Evolutionary conservation across 1,139 yeast genomes (phyloP), one percentile per base, ranked within the genome.

Genomic region (Yamadazyma friedrichii): DNA sequence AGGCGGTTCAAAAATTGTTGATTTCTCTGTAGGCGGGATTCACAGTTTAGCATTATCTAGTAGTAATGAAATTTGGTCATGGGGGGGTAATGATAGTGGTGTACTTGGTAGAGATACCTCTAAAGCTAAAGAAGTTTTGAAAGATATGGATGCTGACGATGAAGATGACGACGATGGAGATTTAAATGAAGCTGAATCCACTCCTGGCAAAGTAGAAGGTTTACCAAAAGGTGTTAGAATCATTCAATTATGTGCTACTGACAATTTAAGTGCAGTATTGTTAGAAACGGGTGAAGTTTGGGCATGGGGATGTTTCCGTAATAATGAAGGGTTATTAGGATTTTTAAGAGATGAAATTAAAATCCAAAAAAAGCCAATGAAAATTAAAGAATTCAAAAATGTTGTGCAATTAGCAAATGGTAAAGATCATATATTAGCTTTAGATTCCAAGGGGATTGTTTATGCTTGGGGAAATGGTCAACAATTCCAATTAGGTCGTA

Each of bases 391-490:
- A 42, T 72, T 88, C 41, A 78, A 75, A 47, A 79, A 86, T 40
- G 80, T 88, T 42, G 89, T 85, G n/a, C 94, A 88, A 56, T 64
- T 93, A 43, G 96, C 95, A 2, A 80, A 85, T 1, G 99, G 99
- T 35, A 91, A 91, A 59, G 98, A 93, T 60, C 98, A 93, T 58
- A 61, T 93, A 35, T 62, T 93, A 37, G 94, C 95, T 15, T 70
- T 94, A 37, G 96, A 91, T 58, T 70, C 78, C 20, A 83, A 80
- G 55, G 98, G 98, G 41, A 75, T 82, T 43, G 98, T 91, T 2
- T 88, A 77, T 56, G 91, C 98, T 0, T 94, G 98, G 98, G 99
- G 98, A 50, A 88, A 88, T 59, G 96, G 97, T 13, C 95, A 89
- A 54, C 95, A 88, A 55, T 82, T 73, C 62, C 98, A 93, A 67